These are phyloP conservation scores for Flaveria bidentis DNA, from an alignment of 129 eudicot genomes.

Conservation along the genomic window DNA sequence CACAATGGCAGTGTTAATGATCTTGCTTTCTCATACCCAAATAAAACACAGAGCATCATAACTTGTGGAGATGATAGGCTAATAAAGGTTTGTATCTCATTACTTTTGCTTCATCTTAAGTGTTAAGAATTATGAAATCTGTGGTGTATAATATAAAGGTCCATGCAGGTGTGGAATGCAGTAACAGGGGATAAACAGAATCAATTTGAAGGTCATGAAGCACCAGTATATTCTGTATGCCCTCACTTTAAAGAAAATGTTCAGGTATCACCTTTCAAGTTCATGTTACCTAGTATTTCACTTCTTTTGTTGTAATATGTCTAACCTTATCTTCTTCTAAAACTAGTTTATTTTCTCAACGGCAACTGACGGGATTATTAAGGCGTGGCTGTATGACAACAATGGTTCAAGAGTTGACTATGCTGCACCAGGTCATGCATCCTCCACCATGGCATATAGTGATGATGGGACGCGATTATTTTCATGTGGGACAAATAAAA, in stretches of 20 bases:
- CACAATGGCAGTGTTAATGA: slow-evolving; percentile 91
- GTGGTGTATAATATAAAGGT: slow-evolving; percentile 10
- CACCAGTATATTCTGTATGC: slow-evolving; percentile 84
- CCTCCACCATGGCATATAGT: slow-evolving; percentile 72
- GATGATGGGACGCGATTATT: slow-evolving; percentile 78
- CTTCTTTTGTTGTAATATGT: background rate
- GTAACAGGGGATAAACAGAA: slow-evolving; percentile 62
- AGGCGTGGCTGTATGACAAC: slow-evolving; percentile 74
- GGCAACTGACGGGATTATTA: slow-evolving; percentile 70
- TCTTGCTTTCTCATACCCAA: slow-evolving; percentile 80
- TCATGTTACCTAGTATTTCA: background rate
- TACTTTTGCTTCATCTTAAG: background rate
- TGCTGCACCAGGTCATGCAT: slow-evolving; percentile 72
- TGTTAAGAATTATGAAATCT: slow-evolving; percentile 3
- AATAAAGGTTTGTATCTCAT: slow-evolving; percentile 65
- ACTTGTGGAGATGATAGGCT: slow-evolving; percentile 90
- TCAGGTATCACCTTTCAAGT: slow-evolving; percentile 48
- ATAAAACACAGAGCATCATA: slow-evolving; percentile 65
- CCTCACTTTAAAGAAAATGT: slow-evolving; percentile 82
- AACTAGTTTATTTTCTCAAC: slow-evolving; percentile 66
- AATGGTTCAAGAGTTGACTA: slow-evolving; percentile 71
- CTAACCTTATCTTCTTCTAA: slow-evolving; percentile 3
- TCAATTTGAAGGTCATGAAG: slow-evolving; percentile 83
- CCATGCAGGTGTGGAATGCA: slow-evolving; percentile 80
- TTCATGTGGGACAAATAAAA: slow-evolving; percentile 84